A percentile compares a stretch with the other conserved stretches of the same genome.
These are phyloP conservation scores for Lachancea quebecensis DNA, from an alignment of 805 yeast genomes.

Conservation along the genomic window DNA sequence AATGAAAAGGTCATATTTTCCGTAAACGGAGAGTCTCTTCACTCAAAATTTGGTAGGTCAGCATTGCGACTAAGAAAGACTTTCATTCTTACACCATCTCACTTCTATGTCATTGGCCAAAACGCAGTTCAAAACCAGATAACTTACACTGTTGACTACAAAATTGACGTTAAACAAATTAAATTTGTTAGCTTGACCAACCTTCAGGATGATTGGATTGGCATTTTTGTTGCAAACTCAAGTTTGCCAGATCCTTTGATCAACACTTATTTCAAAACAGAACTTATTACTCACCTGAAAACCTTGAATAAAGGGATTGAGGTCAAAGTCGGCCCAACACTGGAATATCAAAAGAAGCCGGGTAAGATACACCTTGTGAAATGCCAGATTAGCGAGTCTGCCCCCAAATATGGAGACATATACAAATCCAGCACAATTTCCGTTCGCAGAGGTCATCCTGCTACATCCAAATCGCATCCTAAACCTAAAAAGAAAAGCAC, in stretches of 20 bases:
- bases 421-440: slow-evolving; percentile 87
- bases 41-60: slow-evolving; percentile 88
- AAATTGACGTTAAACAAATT: slow-evolving; percentile 54
- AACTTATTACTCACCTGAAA: slow-evolving; percentile 68
- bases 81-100: slow-evolving; percentile 57
- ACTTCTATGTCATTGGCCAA: slow-evolving; percentile 68
- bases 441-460: slow-evolving; percentile 74
- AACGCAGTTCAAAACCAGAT: slow-evolving; percentile 56
- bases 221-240: slow-evolving; percentile 36
- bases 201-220: slow-evolving; percentile 90
- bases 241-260: slow-evolving; percentile 70
- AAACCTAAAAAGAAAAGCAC: slow-evolving; percentile 57
- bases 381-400: slow-evolving; percentile 52
- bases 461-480: slow-evolving; percentile 59
- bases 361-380: slow-evolving; percentile 72
- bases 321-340: slow-evolving; percentile 61
- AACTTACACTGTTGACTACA: slow-evolving; percentile 53
- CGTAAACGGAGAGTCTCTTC: slow-evolving; percentile 69
- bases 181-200: slow-evolving; percentile 60
- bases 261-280: slow-evolving; percentile 83
- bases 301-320: slow-evolving; percentile 50
- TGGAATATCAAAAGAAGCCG: slow-evolving; percentile 85
- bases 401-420: slow-evolving; percentile 59
- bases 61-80: slow-evolving; percentile 70
- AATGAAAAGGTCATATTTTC: slow-evolving; percentile 71